These are phyloP conservation scores for Pythium vanterpoolii DNA, from an alignment of 352 stramenopile species.

Conservation along the genomic window DNA sequence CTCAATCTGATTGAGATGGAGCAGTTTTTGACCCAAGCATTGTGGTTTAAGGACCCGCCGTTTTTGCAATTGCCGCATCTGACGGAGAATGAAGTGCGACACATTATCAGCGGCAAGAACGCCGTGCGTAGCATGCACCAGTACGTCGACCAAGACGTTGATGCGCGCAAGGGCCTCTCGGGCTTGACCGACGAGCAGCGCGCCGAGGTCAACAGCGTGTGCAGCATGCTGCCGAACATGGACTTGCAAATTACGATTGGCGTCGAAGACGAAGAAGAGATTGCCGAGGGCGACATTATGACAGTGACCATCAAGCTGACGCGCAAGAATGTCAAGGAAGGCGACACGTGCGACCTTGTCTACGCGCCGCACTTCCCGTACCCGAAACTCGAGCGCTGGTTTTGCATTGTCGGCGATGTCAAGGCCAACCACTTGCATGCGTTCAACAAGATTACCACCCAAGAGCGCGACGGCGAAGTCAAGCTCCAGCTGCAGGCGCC, in stretches of 20 bases:
- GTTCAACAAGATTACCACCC: constrained; percentile 95
- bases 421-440: constrained; percentile 95
- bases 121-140: constrained; percentile 90
- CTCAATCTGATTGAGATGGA: constrained; percentile 97
- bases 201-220: constrained; percentile 91
- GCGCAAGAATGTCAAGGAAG: constrained; percentile 95
- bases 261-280: constrained; percentile 90
- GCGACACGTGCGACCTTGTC: constrained; percentile 92
- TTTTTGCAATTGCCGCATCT: constrained; percentile 92
- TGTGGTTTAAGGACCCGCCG: constrained; percentile 92
- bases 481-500: constrained; percentile 97
- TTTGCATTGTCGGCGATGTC: constrained; percentile 93
- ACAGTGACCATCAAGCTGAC: constrained; percentile 96
- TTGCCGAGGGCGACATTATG: constrained; percentile 99
- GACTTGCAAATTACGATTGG: constrained; percentile 90
- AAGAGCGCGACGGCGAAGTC: constrained; percentile 85
- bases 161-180: constrained; percentile 92
- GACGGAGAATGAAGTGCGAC: constrained; percentile 87
- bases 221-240: constrained; percentile 94
- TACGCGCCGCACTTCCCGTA: constrained; percentile 96
- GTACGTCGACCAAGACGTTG: constrained; percentile 90
- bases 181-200: constrained; percentile 90
- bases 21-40: constrained; percentile 95
- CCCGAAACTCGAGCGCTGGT: constrained; percentile 96
- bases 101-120: constrained; percentile 91